These are phyloP conservation scores for Tylopilus balloui DNA, from an alignment of 768 basidiomycete genomes.

Conservation along the genomic window DNA sequence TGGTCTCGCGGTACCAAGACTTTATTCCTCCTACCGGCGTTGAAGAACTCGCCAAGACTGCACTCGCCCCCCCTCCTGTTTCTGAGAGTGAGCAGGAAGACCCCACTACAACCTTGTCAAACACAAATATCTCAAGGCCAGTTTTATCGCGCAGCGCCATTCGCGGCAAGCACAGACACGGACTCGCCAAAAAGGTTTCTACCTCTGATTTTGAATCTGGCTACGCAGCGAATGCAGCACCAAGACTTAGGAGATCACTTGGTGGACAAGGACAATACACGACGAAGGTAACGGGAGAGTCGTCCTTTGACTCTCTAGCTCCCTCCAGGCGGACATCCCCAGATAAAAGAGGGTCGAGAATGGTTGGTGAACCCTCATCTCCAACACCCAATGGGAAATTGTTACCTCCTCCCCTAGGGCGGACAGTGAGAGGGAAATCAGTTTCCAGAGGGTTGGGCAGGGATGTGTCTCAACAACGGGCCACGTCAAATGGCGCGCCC, in stretches of 20 bases:
- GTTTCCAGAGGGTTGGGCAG: conserved; percentile 32
- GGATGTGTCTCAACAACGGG: conserved; percentile 41
- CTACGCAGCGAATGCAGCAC: conserved; percentile 90
- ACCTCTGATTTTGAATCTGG: conserved; percentile 87
- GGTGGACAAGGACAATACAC: conserved; percentile 38
- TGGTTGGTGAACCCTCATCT: conserved; percentile 34
- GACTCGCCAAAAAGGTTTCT: conserved; percentile 50
- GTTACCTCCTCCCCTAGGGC: conserved; percentile 28
- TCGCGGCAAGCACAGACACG: conserved; percentile 46
- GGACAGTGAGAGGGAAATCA: conserved; percentile 36
- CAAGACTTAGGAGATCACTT: conserved; percentile 56
- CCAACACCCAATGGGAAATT: conserved; percentile 23
- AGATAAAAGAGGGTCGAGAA: conserved; percentile 53
- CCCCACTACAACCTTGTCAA: conserved; percentile 24
- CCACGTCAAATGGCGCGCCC: conserved; percentile 31
- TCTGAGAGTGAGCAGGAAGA: conserved; percentile 85
- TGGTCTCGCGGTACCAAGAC: conserved; percentile 79
- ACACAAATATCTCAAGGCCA: conserved; percentile 16
- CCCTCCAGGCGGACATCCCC: conserved; percentile 69
- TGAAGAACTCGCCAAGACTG: conserved; percentile 67
- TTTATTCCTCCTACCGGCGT: conserved; percentile 69
- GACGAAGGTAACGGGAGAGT: conserved; percentile 44
- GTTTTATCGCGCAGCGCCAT: conserved; percentile 34
- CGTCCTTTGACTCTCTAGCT: conserved; percentile 50
- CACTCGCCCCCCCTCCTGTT: conserved; percentile 54